A percentile compares a stretch with the other conserved stretches of the same genome.
Conservation (phyloP, 805 yeast species). For the Metschnikowia peoriensis region DNA sequence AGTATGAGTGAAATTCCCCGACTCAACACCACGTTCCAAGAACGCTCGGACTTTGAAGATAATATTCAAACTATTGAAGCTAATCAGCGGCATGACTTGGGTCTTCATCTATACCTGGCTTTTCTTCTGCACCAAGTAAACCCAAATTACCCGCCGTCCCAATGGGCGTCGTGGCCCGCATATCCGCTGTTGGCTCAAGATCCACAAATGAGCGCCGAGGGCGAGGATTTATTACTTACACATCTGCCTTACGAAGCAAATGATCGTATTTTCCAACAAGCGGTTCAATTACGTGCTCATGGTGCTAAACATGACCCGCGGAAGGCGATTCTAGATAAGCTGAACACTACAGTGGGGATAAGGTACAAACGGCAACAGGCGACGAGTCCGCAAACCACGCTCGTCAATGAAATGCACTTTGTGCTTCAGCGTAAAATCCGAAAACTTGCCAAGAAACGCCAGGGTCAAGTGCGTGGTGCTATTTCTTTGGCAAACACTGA, state of each 20-base stretch:
- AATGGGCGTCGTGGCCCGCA: conserved; percentile 66
- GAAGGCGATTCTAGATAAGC: neutral
- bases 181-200: conserved; percentile 3
- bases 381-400: conserved; percentile 10
- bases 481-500: neutral
- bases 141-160: conserved; percentile 32
- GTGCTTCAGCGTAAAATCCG: conserved; percentile 9
- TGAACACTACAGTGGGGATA: neutral
- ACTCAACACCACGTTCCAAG: neutral
- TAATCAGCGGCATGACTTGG: conserved; percentile 52
- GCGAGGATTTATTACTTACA: conserved; percentile 10
- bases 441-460: neutral
- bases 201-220: conserved; percentile 10
- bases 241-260: neutral
- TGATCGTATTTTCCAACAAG: neutral
- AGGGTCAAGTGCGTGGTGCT: neutral
- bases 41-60: neutral
- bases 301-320: neutral
- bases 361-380: conserved; percentile 1
- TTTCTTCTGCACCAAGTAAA: conserved; percentile 42
- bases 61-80: conserved; percentile 41
- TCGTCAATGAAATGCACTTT: conserved; percentile 18
- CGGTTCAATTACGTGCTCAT: neutral
- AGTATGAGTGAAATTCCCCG: neutral
- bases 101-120: conserved; percentile 63